phyloP scores from a whole-genome alignment of 2,329 filamentous ascomycete species.

The Diaporthe aspalathi region DNA sequence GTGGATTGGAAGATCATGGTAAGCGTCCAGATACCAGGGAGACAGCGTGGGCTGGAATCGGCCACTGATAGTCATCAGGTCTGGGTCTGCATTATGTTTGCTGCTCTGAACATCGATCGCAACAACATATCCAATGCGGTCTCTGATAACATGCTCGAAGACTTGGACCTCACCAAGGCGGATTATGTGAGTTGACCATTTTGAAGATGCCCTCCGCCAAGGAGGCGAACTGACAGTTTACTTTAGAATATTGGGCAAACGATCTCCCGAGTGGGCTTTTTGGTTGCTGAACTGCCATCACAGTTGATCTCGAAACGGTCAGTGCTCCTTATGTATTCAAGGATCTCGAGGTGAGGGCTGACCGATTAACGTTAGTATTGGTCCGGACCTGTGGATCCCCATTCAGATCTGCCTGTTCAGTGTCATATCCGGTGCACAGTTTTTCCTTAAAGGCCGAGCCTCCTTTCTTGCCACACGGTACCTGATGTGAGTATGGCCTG shows the following conservation, averaged over 20 bases:
- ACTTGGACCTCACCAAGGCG: constrained; percentile 48
- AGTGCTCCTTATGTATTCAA: background rate
- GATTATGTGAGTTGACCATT: constrained; percentile 47
- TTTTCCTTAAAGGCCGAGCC: background rate
- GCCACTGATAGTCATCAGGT: background rate
- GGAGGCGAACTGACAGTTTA: background rate
- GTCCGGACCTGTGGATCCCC: constrained; percentile 44
- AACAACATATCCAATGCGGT: constrained; percentile 52
- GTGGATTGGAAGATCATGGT: constrained; percentile 50
- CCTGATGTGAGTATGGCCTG: background rate
- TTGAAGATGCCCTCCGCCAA: background rate
- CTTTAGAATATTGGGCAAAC: constrained; percentile 60
- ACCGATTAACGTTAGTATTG: constrained; percentile 13
- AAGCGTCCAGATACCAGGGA: background rate
- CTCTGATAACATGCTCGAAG: constrained; percentile 46
- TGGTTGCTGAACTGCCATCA: constrained; percentile 67
- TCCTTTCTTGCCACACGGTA: constrained; percentile 9
- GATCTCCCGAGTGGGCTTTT: constrained; percentile 62
- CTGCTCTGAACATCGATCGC: constrained; percentile 60
- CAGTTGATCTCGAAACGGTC: constrained; percentile 66
- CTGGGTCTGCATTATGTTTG: constrained; percentile 66
- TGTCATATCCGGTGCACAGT: background rate
- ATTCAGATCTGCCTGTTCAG: constrained; percentile 40
- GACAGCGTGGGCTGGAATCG: background rate
- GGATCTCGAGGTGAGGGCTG: background rate